Base-by-base conservation (phyloP, 2,329 filamentous ascomycete genomes). In the Exophiala sideris region DNA sequence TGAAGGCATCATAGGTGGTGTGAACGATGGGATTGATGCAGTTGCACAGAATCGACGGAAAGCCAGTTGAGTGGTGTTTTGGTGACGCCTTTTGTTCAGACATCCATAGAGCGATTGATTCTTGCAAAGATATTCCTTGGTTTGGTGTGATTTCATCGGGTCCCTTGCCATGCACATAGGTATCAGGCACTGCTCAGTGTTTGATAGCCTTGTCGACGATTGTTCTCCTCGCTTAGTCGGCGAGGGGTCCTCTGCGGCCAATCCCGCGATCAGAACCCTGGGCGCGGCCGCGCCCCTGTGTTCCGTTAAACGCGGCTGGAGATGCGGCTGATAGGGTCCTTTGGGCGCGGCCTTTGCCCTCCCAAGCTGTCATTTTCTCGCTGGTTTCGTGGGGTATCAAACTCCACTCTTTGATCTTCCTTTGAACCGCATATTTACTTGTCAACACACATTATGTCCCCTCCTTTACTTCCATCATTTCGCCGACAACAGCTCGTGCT, bases 401-500 rank as follows among this genome's bases (percentile, higher is more conserved):
- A 47, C 45, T 49, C 46, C 45, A 38, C 21, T 42, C 35, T 21
- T 35, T 32, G 16, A 40, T 45, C 52, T 45, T 29, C 38, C 45
- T 39, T 50, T 11, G 24, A 42, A 53, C 16, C 44, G 12, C 24
- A 39, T 47, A 20, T 57, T 36, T 16, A 48, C 48, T 36, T 54
- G 18, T 29, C 24, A 29, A 29, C 24, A 33, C 39, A 45, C 58
- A 41, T 46, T 44, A 53, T 47, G 46, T 53, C 57, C 47, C 39
- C 54, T 48, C 51, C 35, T 49, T 50, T 56, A 41, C 50, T 62
- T 24, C 71, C 75, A 34, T 79, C 79, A 24, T 75, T 91, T 66
- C 82, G 86, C 65, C 84, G 80, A 70, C 88, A 94, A 70, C 86
- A 91, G 67, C 79, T 94, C 46, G 78, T 91, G 38, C 80, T 89